phyloP scores from a whole-genome alignment of 192 early-diverging fungal genomes.

The Podochytrium sp. region DNA sequence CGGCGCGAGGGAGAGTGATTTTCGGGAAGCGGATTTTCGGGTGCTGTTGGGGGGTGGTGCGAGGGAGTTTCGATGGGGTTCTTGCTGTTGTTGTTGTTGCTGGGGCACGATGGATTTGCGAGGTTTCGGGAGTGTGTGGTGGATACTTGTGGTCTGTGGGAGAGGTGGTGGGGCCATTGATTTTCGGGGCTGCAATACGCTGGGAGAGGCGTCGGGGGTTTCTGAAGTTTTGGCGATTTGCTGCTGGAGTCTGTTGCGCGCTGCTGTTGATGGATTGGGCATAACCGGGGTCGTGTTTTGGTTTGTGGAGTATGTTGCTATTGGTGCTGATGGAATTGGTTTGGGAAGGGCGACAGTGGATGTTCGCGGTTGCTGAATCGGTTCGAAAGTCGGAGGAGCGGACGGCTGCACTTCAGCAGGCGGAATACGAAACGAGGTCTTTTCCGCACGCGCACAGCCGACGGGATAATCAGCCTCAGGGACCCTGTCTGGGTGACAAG shows the following conservation, averaged over 20 bases:
- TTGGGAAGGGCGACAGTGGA: too few species aligned
- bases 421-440: too few species aligned
- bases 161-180: not conserved
- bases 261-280: not conserved
- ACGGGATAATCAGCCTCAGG: too few species aligned
- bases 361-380: too few species aligned
- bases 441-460: too few species aligned
- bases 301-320: not conserved
- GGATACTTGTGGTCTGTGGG: not conserved
- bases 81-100: not conserved
- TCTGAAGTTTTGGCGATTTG: not conserved
- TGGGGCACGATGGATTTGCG: not conserved
- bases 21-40: conserved; percentile 5
- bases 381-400: too few species aligned
- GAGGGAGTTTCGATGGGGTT: not conserved
- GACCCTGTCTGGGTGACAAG: too few species aligned
- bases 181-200: not conserved
- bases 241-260: not conserved
- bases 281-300: not conserved
- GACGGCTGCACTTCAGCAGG: too few species aligned
- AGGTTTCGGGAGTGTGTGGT: not conserved
- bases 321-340: too few species aligned
- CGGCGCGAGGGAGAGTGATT: not conserved
- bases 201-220: not conserved
- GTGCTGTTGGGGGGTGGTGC: not conserved